Base-by-base conservation (phyloP, 108 stramenopile species). In the Conticribra weissflogii region DNA sequence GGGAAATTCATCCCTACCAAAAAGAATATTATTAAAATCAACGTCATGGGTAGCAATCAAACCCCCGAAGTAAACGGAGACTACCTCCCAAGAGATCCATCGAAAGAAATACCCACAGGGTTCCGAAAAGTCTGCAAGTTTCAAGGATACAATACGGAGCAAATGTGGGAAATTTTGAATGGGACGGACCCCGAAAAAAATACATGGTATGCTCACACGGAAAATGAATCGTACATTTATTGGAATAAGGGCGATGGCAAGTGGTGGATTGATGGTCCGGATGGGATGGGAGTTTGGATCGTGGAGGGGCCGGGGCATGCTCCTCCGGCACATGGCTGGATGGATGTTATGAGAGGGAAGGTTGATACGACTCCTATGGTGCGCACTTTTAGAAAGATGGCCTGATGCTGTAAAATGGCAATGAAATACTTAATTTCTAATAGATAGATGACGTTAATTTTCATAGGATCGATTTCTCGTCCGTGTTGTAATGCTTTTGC, bases 241-340 rank as follows among this genome's bases (percentile, higher is more conserved):
- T 68, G 72, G 72, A 83, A 83, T 46, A 77, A 54, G 47, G 46
- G 44, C 34, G 82, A 83, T 58, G 54, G 66, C 12, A 63, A 67
- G 15, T 83, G 77, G 77, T 83, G 82, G 82, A 83, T 83, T 28
- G 82, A 83, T 60, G 82, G 73, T 14, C 82, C 82, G 5, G 66
- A 68, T 49, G 82, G 82, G 1, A 44, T 49, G 3, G 82, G 82
- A n/a, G 73, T 83, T 0, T 83, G 71, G 76, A 75, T 75, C 45
- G 45, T 55, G 1, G 17, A 48, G 4, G 79, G 79, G 5, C 79
- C 79, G 31, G 44, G 31, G 12, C 79, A 81, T 51, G 74, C 79
- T 19, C 74, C 74, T 14, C 79, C 79, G 22, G 74, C 73, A 0
- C 53, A 60, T 27, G 74, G 69, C 0, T 81, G 76, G 76, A 59